phyloP scores from a whole-genome alignment of 768 basidiomycete species.

The Trametes elegans region DNA sequence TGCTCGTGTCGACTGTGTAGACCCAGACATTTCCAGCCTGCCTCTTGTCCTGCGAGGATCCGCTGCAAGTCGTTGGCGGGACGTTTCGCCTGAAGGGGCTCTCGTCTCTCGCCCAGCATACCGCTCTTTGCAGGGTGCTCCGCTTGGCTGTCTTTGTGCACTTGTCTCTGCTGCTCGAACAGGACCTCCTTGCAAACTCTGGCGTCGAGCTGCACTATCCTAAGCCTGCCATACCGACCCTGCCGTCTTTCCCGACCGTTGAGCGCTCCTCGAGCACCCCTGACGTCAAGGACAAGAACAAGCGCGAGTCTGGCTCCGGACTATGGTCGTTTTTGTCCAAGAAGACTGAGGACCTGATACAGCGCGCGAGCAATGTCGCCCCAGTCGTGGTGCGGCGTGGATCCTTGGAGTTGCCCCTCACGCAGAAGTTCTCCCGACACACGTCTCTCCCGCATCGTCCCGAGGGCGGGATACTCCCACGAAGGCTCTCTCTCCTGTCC shows the following conservation, averaged over 20 bases:
- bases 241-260: constrained; percentile 8
- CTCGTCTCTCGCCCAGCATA: constrained; percentile 41
- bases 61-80: constrained; percentile 52
- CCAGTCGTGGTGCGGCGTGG: constrained; percentile 31
- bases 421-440: constrained; percentile 16
- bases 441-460: constrained; percentile 25
- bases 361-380: constrained; percentile 27
- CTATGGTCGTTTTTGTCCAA: constrained; percentile 38
- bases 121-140: constrained; percentile 45
- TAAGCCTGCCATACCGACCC: constrained; percentile 25
- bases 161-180: constrained; percentile 60
- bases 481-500: constrained; percentile 18
- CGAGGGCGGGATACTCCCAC: constrained; percentile 25
- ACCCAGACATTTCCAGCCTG: constrained; percentile 10
- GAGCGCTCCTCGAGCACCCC: constrained; percentile 19
- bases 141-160: constrained; percentile 52
- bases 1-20: neutral
- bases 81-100: constrained; percentile 56
- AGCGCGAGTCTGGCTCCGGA: constrained; percentile 24
- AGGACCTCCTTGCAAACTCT: constrained; percentile 51
- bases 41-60: constrained; percentile 19
- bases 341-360: constrained; percentile 35
- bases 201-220: constrained; percentile 47
- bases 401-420: constrained; percentile 40
- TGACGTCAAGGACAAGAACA: constrained; percentile 23